phyloP scores from a whole-genome alignment of 2,329 filamentous ascomycete genomes.

The Hypoxylon sp. region DNA sequence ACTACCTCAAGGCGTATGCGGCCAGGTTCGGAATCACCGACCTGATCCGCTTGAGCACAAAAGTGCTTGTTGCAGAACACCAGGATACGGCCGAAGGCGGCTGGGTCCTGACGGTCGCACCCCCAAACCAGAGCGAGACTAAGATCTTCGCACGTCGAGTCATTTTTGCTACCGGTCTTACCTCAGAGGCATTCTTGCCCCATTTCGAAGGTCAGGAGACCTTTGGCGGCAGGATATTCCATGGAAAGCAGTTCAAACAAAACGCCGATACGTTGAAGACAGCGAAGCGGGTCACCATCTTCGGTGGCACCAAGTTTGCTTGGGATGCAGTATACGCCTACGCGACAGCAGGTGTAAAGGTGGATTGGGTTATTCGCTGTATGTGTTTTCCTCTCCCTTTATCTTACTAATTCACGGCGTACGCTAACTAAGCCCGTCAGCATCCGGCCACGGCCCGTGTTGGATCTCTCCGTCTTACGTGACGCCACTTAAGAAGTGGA shows the following conservation, averaged over 20 bases:
- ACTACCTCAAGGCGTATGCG: constrained; percentile 70
- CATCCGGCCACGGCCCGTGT: constrained; percentile 68
- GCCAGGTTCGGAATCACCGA: constrained; percentile 66
- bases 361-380: constrained; percentile 70
- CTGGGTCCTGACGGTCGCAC: constrained; percentile 50
- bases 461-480: constrained; percentile 68
- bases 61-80: constrained; percentile 66
- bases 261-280: constrained; percentile 55
- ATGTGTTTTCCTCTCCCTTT: constrained; percentile 5
- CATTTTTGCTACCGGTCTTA: constrained; percentile 73
- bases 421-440: constrained; percentile 25
- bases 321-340: constrained; percentile 74
- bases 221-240: constrained; percentile 69
- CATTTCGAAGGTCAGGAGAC: constrained; percentile 62
- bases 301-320: constrained; percentile 74
- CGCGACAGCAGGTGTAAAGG: constrained; percentile 66
- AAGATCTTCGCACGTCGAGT: constrained; percentile 63
- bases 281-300: constrained; percentile 63
- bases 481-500: constrained; percentile 65
- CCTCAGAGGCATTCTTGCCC: constrained; percentile 70
- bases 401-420: neutral
- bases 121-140: constrained; percentile 39
- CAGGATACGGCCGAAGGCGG: constrained; percentile 57
- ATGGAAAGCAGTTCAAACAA: constrained; percentile 66
- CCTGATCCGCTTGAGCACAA: constrained; percentile 65